Evolutionary conservation across 305 asterid genomes (phyloP), one percentile per base, ranked within the genome.

Genomic region (Lippia alba): DNA sequence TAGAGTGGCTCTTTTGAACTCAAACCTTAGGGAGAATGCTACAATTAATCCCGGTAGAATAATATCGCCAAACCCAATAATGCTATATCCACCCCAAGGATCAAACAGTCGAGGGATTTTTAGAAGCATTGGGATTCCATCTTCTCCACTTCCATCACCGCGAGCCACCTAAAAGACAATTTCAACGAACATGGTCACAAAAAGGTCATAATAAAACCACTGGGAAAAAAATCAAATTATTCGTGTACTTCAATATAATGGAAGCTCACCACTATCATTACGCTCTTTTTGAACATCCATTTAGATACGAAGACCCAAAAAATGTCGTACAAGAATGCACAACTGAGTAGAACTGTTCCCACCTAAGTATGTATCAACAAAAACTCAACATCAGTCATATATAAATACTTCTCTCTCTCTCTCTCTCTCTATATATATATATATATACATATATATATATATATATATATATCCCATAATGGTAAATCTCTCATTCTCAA

Each of bases 61-160:
- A 45, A 90, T 86, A 74, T 90, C 96, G 18, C 96, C 94, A 72
- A 90, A 90, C 14, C 96, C 96, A 16, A 90, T 90, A 56, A 90
- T 80, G 71, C 96, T 90, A 69, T 82, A 90, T 67, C 96, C 96
- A 45, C 89, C 89, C 96, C 96, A 85, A 69, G 91, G 94, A 80
- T 87, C 96, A 81, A 82, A 87, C 86, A 87, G 53, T 46, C 92
- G 78, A 56, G 96, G 96, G 57, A 89, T 89, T 78, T 87, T 89
- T 56, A 89, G 81, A 56, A 89, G 79, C 93, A 89, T 89, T 0
- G 93, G 96, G 48, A 89, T 89, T 60, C 96, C 96, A 64, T 89
- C 93, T 80, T 89, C 96, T 71, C 96, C 93, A 58, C 93, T 87
- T 79, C 78, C 84, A 74, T 89, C 96, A 48, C 91, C 93, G 51